Evolutionary conservation across 2,329 filamentous ascomycete species (phyloP), one percentile per base, ranked within the genome.

Genomic region (Leptodontidium sp.): DNA sequence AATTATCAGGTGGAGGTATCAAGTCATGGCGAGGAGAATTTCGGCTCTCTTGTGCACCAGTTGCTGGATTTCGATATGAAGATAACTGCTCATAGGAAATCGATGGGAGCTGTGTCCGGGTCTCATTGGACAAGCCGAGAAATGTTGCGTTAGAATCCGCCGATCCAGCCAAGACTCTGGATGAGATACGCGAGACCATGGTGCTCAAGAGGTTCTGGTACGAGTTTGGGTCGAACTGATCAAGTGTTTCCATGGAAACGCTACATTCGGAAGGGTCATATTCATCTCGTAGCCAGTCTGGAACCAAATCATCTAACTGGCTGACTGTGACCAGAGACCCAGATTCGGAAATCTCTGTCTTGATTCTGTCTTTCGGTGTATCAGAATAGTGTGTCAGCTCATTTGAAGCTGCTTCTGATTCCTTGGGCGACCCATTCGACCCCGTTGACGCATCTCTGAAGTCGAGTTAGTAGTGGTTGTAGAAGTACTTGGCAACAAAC

Each of bases 181-280:
- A 65, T 57, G 58, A 58, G 17, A 65, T 50, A 14, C 65, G 45
- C 21, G 76, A 71, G 29, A 78, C 69, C 61, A 74, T 65, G 58
- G 77, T 76, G 8, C 71, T 65, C 2, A 78, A 73, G 38, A 75
- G 73, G 17, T 72, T 69, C 4, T 75, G 67, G 14, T 73, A 57
- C n/a, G 67, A 61, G 4, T 49, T 12, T 11, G 69, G 65, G 29
- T 72, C 67, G 38, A 72, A 72, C 26, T 71, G 75, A 72, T 66
- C 40, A 4, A 52, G n/a, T 4, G 65, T 70, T 4, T 65, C 53
- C 12, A 61, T 35, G 8, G 64, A 70, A 2, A 68, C 38, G 12
- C 14, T 49, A n/a, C 40, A 49, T 26, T 53, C n/a, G 24, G 15
- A 11, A 11, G n/a, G n/a, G 8, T 40, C 11, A 24, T 63, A 15